A percentile compares a stretch with the other conserved stretches of the same genome.
Evolutionary conservation across 768 basidiomycete species (phyloP).

Genomic region (Collybiopsis confluens): DNA sequence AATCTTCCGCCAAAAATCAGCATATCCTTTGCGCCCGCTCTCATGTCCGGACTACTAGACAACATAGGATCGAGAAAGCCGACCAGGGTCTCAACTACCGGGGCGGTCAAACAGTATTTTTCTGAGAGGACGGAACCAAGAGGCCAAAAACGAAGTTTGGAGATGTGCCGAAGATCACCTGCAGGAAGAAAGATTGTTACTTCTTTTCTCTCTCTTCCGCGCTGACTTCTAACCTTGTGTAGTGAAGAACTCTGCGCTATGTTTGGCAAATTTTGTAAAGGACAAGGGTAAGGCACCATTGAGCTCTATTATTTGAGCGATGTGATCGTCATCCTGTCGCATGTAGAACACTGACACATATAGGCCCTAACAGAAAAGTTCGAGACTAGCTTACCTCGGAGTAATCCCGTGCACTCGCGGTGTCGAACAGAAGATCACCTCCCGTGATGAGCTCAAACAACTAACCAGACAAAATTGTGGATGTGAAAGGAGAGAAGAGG

Average conservation of each 20-base stretch:
- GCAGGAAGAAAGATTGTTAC: neutral
- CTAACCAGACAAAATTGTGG: constrained; percentile 38
- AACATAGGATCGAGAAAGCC: constrained; percentile 89
- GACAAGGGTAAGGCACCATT: constrained; percentile 84
- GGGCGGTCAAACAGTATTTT: constrained; percentile 89
- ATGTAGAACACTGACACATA: no score
- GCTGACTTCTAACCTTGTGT: constrained; percentile 66
- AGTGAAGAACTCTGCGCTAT: constrained; percentile 92
- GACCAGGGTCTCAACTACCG: constrained; percentile 77
- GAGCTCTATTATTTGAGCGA: constrained; percentile 96
- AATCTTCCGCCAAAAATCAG: neutral
- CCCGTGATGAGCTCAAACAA: constrained; percentile 94
- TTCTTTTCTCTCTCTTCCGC: neutral
- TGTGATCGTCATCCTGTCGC: constrained; percentile 80
- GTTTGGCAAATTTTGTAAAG: constrained; percentile 87
- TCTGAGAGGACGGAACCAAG: constrained; percentile 79
- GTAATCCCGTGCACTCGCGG: constrained; percentile 89
- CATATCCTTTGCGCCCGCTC: constrained; percentile 78
- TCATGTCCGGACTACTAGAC: constrained; percentile 77
- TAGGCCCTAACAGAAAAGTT: no score
- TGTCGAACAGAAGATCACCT: constrained; percentile 97
- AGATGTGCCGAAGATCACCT: constrained; percentile 89
- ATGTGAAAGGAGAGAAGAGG: neutral
- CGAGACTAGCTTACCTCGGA: constrained; percentile 47
- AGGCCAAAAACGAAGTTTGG: constrained; percentile 91